Base-by-base conservation (phyloP, 345 rosid species). In the Sonneratia alba region DNA sequence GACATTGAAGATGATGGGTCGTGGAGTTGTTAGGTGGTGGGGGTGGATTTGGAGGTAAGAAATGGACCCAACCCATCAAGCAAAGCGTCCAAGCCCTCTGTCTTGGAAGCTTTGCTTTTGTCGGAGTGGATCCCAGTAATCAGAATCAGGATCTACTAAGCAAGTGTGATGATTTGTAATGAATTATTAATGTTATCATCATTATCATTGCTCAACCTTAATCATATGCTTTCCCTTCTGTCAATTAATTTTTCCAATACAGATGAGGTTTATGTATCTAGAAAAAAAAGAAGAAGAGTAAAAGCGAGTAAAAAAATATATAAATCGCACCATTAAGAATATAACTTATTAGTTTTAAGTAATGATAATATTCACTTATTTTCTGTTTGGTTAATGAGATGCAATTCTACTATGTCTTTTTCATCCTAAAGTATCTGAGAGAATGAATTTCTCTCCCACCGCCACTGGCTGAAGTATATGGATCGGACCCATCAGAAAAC, bases 101-200 rank as follows among this genome's bases (percentile, higher is more conserved):
- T 27, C 32, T 27, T 27, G 32, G 32, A 27, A 27, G 49, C 64
- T 37, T 42, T 40, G 66, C 70, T 79, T 27, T 73, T 85, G 86
- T 78, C 81, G 78, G 81, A 75, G 79, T 85, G 89, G 92, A 83
- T 81, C 93, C 90, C 70, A 75, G 81, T 80, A 78, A 88, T 91
- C 87, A 74, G 79, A 78, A 81, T 72, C 80, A 75, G 85, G 91
- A 90, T 87, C 89, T 83, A 69, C 74, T 77, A n/a, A 37, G 2
- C 69, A 68, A 43, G 72, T 81, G 78, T 81, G 80, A 68, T 78
- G 32, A 27, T 74, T 77, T 70, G 66, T 71, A 42, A 53, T 72
- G 81, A 72, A 77, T 77, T 78, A 75, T 79, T 42, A 56, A 67
- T 37, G 36, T 51, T 16, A 37, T 37, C 27, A 40, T 18, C 14